Conservation (phyloP, 2,329 filamentous ascomycete species). For the Aspergillus floridensis region DNA sequence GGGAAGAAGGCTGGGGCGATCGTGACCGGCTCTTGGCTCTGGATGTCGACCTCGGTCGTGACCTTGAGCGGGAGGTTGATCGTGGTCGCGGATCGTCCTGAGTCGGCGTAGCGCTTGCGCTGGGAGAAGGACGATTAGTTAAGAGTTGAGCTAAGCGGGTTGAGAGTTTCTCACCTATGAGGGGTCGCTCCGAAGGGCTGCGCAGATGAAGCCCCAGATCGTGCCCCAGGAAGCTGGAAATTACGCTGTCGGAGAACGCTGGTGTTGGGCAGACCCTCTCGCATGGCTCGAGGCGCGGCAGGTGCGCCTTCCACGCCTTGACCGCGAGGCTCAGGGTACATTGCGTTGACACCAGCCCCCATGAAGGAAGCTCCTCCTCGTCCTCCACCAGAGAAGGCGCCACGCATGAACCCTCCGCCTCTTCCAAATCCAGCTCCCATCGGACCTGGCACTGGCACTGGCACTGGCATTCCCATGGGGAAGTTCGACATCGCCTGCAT, state of each 20-base stretch:
- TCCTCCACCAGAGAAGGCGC: conserved; percentile 42
- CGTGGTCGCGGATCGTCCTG: conserved; percentile 33
- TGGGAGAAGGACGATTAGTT: conserved; percentile 2
- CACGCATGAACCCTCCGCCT: conserved; percentile 44
- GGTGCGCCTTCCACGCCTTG: conserved; percentile 71
- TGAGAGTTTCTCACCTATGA: conserved; percentile 29
- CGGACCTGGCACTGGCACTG: conserved; percentile 4
- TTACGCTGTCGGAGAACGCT: conserved; percentile 65
- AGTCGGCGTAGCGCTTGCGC: conserved; percentile 32
- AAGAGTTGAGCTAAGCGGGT: conserved; percentile 5
- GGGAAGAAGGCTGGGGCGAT: conserved; percentile 37
- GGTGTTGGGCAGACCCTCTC: conserved; percentile 80
- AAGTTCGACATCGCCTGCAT: conserved; percentile 29
- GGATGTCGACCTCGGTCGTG: conserved; percentile 28
- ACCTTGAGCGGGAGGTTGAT: conserved; percentile 27
- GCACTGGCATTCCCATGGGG: conserved; percentile 26
- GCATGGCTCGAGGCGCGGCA: conserved; percentile 91
- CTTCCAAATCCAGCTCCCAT: conserved; percentile 38
- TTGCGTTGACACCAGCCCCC: conserved; percentile 22
- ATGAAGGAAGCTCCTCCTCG: conserved; percentile 35
- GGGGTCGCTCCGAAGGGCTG: conserved; percentile 20
- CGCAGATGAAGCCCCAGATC: conserved; percentile 22
- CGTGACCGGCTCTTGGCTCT: conserved; percentile 30
- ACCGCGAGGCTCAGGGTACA: conserved; percentile 43
- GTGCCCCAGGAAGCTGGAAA: conserved; percentile 36